A percentile compares a stretch with the other conserved stretches of the same genome.
Conservation (phyloP, 805 yeast species). For the Saccharomycopsis schoenii region DNA sequence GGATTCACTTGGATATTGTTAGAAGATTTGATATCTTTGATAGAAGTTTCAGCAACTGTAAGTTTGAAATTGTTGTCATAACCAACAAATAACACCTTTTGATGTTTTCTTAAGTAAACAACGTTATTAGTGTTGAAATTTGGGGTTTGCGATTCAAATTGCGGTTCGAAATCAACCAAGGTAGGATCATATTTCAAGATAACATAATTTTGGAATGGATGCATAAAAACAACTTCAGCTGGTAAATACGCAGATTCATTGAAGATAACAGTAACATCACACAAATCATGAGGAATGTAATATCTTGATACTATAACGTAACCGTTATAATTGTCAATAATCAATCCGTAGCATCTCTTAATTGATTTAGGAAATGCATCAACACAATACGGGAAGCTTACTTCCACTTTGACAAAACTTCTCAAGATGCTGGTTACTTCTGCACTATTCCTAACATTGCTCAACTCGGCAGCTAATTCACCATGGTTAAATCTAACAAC, state of each 20-base stretch:
- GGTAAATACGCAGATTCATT: constrained; percentile 18
- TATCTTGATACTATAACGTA: constrained; percentile 18
- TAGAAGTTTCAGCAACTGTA: constrained; percentile 19
- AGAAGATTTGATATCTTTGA: constrained; percentile 17
- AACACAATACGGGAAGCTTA: constrained; percentile 18
- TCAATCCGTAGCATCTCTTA: constrained; percentile 18
- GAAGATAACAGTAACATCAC: constrained; percentile 19
- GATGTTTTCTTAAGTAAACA: constrained; percentile 16
- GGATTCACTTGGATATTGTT: constrained; percentile 19
- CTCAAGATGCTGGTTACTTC: constrained; percentile 12
- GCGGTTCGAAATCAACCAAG: constrained; percentile 17
- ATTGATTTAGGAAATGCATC: constrained; percentile 18
- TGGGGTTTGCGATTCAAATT: constrained; percentile 18
- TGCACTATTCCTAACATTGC: constrained; percentile 14
- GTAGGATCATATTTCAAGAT: constrained; percentile 19
- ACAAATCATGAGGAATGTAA: constrained; percentile 19
- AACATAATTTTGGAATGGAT: constrained; percentile 19
- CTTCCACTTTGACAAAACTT: constrained; percentile 19
- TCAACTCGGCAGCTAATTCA: constrained; percentile 15
- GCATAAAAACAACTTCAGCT: constrained; percentile 19
- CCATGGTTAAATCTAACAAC: constrained; percentile 12
- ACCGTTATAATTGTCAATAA: constrained; percentile 18
- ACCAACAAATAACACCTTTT: constrained; percentile 19
- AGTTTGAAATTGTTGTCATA: constrained; percentile 18
- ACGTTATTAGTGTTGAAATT: constrained; percentile 18